Evolutionary conservation across 2,329 filamentous ascomycete genomes (phyloP).

Genomic region (Alternaria alternata): DNA sequence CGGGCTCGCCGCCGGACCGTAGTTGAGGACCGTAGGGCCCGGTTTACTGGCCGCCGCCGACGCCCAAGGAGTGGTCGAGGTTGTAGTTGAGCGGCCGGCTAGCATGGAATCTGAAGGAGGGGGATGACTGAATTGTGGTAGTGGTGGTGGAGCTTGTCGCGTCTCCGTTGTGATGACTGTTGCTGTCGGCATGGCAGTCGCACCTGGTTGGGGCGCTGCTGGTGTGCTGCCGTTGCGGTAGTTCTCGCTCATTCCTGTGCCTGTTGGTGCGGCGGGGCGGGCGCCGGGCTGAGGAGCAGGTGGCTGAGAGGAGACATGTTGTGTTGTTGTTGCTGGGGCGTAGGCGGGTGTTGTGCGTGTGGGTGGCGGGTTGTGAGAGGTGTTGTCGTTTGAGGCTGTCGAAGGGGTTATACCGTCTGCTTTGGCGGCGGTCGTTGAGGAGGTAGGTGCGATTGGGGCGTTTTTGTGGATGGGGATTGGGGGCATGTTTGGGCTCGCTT

Average conservation of each 20-base stretch:
- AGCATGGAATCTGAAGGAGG: constrained; percentile 49
- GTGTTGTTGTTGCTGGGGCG: constrained; percentile 42
- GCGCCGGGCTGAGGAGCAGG: constrained; percentile 54
- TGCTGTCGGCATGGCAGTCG: constrained; percentile 31
- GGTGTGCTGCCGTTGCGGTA: constrained; percentile 27
- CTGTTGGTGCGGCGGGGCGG: constrained; percentile 36
- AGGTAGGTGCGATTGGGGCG: constrained; percentile 54
- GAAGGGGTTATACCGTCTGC: constrained; percentile 48
- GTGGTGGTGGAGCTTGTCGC: not conserved
- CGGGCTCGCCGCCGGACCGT: constrained; percentile 45
- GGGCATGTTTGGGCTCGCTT: constrained; percentile 47
- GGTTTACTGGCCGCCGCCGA: constrained; percentile 24
- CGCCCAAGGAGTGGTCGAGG: constrained; percentile 20
- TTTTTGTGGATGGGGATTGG: constrained; percentile 58
- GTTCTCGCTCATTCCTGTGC: constrained; percentile 7
- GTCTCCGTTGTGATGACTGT: constrained; percentile 46
- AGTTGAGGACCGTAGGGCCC: constrained; percentile 50
- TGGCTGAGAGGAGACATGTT: constrained; percentile 30
- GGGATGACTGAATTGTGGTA: constrained; percentile 50
- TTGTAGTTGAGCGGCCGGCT: constrained; percentile 50
- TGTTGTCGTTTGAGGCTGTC: constrained; percentile 30
- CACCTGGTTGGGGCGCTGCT: constrained; percentile 49
- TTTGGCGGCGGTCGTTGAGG: constrained; percentile 51
- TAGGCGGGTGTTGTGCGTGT: constrained; percentile 45
- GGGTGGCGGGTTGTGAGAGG: constrained; percentile 35